Evolutionary conservation across 2,329 filamentous ascomycete species (phyloP), one percentile per base, ranked within the genome.

Genomic region (Fusarium sterilihyphosum): DNA sequence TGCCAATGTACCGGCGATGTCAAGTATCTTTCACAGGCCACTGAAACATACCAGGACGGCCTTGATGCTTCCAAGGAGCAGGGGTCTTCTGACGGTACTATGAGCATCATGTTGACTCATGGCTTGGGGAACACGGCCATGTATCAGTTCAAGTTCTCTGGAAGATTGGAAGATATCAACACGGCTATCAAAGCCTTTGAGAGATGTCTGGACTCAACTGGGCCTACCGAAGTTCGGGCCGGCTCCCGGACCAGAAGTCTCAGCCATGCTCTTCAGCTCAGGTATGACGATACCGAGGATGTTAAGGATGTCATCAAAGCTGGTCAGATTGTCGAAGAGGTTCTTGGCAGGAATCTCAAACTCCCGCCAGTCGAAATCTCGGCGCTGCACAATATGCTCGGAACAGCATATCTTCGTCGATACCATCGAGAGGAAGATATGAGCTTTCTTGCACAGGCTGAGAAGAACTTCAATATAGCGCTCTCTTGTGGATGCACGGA

Each of bases 61-160:
- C 35, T 49, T 9, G 18, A 59, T 17, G 29, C 9, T 9, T 59
- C 40, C 0, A 52, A 37, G 1, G 44, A 60, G 6, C 44, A 60
- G 2, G 33, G 44, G 2, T 24, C 26, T 4, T 31, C 26, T 7
- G 10, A 5, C 1, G 13, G 11, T 2, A 5, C 5, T 1, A 38
- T 52, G 35, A 5, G 6, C 2, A 33, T 40, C 8, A 60, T 52
- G 33, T 4, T 60, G 4, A 31, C 26, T 9, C 57, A 60, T 24
- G 44, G 57, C 1, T 16, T 52, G 5, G 57, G 43, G 5, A 60
- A 60, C 3, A 9, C 44, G 0, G 57, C 57, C 3, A 13, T 60
- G 12, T 52, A 37, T n/a, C 57, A 52, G 17, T 52, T 60, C 6
- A 38, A 50, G 0, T 52, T 60, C 9, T 60, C 44, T 3, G 41